A percentile compares a stretch with the other conserved stretches of the same genome.
These are phyloP conservation scores for Scheffersomyces lignicola DNA, from an alignment of 1,139 yeast species.

Conservation along the genomic window DNA sequence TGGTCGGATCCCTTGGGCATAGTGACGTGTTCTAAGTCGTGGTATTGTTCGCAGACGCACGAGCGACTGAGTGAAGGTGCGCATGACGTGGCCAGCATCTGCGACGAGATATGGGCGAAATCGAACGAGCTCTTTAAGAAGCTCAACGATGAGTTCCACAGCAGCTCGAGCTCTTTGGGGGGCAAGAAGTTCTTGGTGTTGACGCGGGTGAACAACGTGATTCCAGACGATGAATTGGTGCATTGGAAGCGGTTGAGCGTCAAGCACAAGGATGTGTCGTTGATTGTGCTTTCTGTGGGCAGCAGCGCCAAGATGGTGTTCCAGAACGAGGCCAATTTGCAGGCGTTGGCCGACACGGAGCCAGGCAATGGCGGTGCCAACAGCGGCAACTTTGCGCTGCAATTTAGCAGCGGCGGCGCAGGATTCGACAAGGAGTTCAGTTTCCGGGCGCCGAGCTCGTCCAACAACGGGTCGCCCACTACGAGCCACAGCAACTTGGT, in stretches of 20 bases:
- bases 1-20: conserved; percentile 88
- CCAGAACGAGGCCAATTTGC: conserved; percentile 10
- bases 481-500: conserved; percentile 25
- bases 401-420: conserved; percentile 5
- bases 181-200: conserved; percentile 66
- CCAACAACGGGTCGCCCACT: conserved; percentile 26
- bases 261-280: conserved; percentile 59
- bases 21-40: conserved; percentile 61
- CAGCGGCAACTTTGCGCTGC: conserved; percentile 4
- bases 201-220: conserved; percentile 67
- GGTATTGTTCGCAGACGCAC: conserved; percentile 43
- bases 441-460: conserved; percentile 17
- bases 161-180: conserved; percentile 31
- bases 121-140: conserved; percentile 38
- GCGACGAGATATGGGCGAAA: conserved; percentile 42
- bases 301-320: conserved; percentile 59
- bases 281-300: conserved; percentile 75
- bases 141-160: conserved; percentile 34
- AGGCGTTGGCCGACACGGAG: neutral
- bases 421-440: conserved; percentile 10
- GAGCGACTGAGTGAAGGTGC: conserved; percentile 13
- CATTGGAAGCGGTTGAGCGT: conserved; percentile 73
- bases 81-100: conserved; percentile 32
- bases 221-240: conserved; percentile 76
- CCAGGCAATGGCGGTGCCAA: too few relatives aligned